phyloP scores from a whole-genome alignment of 1,139 yeast species.

The Magnusiomyces ingens region DNA sequence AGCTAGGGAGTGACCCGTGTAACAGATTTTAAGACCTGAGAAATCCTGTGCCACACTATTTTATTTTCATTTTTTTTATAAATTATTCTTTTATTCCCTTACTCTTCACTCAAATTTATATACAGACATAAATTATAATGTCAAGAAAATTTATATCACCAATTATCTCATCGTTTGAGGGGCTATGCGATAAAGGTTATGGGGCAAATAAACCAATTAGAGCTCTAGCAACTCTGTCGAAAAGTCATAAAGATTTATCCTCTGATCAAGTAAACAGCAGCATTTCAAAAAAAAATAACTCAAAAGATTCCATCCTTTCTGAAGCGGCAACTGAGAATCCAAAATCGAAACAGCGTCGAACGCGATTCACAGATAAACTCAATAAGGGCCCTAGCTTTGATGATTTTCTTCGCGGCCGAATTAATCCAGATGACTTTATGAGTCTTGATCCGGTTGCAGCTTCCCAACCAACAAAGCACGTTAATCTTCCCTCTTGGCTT shows the following conservation, averaged over 20 bases:
- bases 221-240: neutral
- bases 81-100: no score
- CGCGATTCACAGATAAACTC: conserved; percentile 62
- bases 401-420: conserved; percentile 78
- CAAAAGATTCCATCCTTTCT: conserved; percentile 2
- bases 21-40: no score
- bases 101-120: no score
- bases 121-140: no score
- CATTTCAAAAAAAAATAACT: conserved; percentile 4
- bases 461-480: conserved; percentile 48
- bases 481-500: conserved; percentile 85
- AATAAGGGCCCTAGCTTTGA: conserved; percentile 90
- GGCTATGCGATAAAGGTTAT: no score
- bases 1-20: no score
- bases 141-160: no score
- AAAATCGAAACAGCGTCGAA: conserved; percentile 41
- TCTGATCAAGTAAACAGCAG: conserved; percentile 5
- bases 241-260: neutral
- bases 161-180: no score
- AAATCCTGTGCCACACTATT: no score
- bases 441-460: conserved; percentile 39
- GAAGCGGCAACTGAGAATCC: conserved; percentile 26
- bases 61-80: no score
- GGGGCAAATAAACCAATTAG: no score
- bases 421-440: conserved; percentile 43